A percentile compares a stretch with the other conserved stretches of the same genome.
Evolutionary conservation across 768 basidiomycete species (phyloP).

Genomic region (Suillus alpinus): DNA sequence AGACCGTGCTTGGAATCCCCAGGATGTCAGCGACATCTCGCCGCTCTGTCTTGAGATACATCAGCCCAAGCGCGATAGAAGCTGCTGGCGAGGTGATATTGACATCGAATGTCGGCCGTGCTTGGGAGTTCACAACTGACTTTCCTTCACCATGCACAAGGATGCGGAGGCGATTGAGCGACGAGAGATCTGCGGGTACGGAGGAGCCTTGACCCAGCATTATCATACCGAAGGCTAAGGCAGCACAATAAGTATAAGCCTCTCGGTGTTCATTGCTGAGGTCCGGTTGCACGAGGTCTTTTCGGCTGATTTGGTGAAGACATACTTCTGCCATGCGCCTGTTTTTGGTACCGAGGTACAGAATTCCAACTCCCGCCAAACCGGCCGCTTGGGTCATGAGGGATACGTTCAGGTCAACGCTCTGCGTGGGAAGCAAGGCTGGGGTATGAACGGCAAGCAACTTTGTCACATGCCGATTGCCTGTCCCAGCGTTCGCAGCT

Average conservation of each 20-base stretch:
- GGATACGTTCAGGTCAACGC: conserved; percentile 86
- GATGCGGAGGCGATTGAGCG: conserved; percentile 66
- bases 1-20: conserved; percentile 75
- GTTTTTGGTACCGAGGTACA: conserved; percentile 87
- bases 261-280: conserved; percentile 88
- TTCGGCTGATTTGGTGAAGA: conserved; percentile 76
- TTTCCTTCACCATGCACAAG: conserved; percentile 74
- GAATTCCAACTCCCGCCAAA: conserved; percentile 80
- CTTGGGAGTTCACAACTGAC: conserved; percentile 33
- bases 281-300: conserved; percentile 77
- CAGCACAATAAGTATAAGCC: conserved; percentile 86
- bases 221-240: conserved; percentile 92
- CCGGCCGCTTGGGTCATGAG: conserved; percentile 89
- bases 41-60: conserved; percentile 86
- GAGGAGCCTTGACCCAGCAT: conserved; percentile 87
- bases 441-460: conserved; percentile 91
- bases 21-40: conserved; percentile 85
- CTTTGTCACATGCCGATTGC: conserved; percentile 86
- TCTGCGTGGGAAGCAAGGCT: conserved; percentile 83
- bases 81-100: conserved; percentile 92
- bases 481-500: conserved; percentile 83
- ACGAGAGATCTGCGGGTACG: conserved; percentile 71
- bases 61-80: conserved; percentile 83
- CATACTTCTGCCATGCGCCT: conserved; percentile 92
- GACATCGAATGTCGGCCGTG: conserved; percentile 65